Percentiles rank a stretch among this genome's conserved stretches.
phyloP scores from a whole-genome alignment of 495 filamentous ascomycete genomes.

The Penicillium herquei region DNA sequence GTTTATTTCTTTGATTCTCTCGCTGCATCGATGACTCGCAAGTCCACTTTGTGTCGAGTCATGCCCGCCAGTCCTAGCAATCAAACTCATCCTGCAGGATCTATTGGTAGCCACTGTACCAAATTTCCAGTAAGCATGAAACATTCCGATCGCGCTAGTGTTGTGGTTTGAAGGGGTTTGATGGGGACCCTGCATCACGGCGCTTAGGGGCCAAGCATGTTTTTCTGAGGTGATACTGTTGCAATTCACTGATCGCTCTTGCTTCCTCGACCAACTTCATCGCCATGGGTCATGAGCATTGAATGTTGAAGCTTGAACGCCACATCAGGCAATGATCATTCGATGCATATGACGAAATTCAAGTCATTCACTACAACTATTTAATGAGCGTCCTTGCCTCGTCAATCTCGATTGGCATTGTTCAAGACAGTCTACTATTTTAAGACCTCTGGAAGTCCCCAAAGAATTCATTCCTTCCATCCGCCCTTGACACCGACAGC shows the following conservation, averaged over 20 bases:
- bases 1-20: too few relatives aligned
- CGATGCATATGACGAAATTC: too few relatives aligned
- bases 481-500: too few relatives aligned
- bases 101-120: neutral
- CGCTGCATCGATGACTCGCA: too few relatives aligned
- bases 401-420: too few relatives aligned
- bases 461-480: too few relatives aligned
- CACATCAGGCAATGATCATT: neutral
- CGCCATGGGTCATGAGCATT: neutral
- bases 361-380: too few relatives aligned
- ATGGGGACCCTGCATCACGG: neutral
- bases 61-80: too few relatives aligned
- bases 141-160: constrained; percentile 3
- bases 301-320: neutral
- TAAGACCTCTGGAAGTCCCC: too few relatives aligned
- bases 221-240: constrained; percentile 4
- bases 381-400: too few relatives aligned
- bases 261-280: neutral
- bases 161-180: neutral
- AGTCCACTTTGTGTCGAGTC: too few relatives aligned
- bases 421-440: too few relatives aligned
- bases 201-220: neutral
- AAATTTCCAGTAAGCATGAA: neutral
- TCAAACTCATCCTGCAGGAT: neutral
- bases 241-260: neutral